Evolutionary conservation across 192 early-diverging fungal species (phyloP).

Genomic region (Coemansia sp.): DNA sequence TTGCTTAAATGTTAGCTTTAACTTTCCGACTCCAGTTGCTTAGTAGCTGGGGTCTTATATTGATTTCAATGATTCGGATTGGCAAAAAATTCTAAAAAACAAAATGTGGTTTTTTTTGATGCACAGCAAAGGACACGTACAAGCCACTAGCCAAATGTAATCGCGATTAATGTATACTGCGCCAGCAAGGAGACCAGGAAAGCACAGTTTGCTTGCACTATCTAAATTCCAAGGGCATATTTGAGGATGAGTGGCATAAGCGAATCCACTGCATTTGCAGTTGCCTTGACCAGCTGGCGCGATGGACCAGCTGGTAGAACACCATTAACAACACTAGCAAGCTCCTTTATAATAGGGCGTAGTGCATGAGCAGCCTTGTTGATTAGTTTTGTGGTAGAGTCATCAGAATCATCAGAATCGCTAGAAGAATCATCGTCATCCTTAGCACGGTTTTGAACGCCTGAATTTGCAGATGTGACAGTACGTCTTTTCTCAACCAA

Average conservation of each 20-base stretch:
- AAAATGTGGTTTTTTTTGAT: no score
- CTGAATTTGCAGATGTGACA: not conserved
- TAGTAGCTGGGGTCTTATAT: no score
- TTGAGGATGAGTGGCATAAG: conserved; percentile 48
- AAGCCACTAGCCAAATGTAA: not conserved
- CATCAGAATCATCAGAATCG: conserved; percentile 21
- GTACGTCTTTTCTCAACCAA: conserved; percentile 10
- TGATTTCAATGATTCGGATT: no score
- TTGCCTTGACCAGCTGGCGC: conserved; percentile 41
- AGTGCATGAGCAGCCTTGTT: conserved; percentile 26
- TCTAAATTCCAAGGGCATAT: conserved; percentile 40
- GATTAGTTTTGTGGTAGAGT: conserved; percentile 33
- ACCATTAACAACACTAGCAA: conserved; percentile 20
- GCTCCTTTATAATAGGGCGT: conserved; percentile 39
- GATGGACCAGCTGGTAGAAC: conserved; percentile 33
- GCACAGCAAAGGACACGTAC: not conserved
- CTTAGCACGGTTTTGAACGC: conserved; percentile 20
- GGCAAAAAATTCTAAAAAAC: conserved; percentile 7
- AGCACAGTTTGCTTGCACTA: not conserved
- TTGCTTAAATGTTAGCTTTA: no score
- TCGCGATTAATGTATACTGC: not conserved
- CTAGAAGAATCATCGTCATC: conserved; percentile 19
- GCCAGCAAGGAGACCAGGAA: not conserved
- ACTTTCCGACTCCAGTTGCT: no score
- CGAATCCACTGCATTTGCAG: conserved; percentile 37